A percentile compares a stretch with the other conserved stretches of the same genome.
Evolutionary conservation across 2,329 filamentous ascomycete species (phyloP).

Genomic region (Sporothrix euskadiensis): DNA sequence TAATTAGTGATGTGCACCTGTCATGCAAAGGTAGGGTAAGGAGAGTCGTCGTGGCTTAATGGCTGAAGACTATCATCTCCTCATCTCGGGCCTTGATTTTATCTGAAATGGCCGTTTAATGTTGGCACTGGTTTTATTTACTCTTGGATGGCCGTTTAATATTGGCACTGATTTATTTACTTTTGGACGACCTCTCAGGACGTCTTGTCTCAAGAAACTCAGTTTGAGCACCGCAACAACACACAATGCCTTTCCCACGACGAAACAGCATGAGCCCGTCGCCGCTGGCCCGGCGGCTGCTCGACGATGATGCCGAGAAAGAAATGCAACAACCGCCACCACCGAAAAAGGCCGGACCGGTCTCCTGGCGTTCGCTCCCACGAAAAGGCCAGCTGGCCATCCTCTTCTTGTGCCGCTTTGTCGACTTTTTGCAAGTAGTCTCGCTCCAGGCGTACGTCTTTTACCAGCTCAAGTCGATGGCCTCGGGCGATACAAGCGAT

Average conservation of each 20-base stretch:
- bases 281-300: conserved; percentile 2
- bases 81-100: neutral
- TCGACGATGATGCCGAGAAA: conserved; percentile 8
- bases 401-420: conserved; percentile 36
- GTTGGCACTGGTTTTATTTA: neutral
- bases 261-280: neutral
- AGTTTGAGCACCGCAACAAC: too few species aligned
- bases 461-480: conserved; percentile 33
- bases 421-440: conserved; percentile 36
- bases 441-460: conserved; percentile 35
- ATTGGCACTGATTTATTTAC: neutral
- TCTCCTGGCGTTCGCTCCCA: conserved; percentile 34
- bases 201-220: too few species aligned
- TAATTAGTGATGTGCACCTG: neutral
- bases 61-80: neutral
- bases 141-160: neutral
- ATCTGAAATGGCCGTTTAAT: neutral
- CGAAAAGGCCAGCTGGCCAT: conserved; percentile 36
- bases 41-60: neutral
- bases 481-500: conserved; percentile 8
- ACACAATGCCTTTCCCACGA: neutral
- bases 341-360: conserved; percentile 7
- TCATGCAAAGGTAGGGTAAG: neutral
- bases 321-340: neutral
- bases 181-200: too few species aligned